Evolutionary conservation across 176 grass and related monocot genomes (phyloP), one percentile per base, ranked within the genome.

Genomic region (Canna indica): DNA sequence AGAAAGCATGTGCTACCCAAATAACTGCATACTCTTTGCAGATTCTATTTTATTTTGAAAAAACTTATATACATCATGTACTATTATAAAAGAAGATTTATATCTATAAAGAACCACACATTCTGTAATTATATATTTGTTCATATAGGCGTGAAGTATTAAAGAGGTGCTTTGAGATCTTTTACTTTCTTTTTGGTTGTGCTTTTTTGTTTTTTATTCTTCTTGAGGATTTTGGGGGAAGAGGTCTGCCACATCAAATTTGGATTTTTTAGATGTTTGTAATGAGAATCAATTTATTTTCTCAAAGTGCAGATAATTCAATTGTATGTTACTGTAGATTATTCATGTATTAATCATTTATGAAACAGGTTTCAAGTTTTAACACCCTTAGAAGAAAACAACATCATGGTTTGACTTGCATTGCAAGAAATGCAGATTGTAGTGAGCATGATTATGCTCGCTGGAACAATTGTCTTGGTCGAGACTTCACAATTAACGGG

Each of bases 401-500:
- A 71, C 80, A 47, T 76, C 42, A 52, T 74, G 76, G 73, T 71
- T 69, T 82, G 35, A 74, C 64, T 76, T 69, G 80, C 34, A 36
- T 52, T 62, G 45, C 74, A 72, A 75, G 73, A 64, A 80, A 34
- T 42, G 78, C 85, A 28, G 59, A 84, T 67, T 99, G 94, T 79
- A 79, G 82, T 66, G 70, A 90, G 41, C 81, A 85, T 70, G 94
- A 99, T 90, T 83, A 83, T 83, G 4, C 83, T 63, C 83, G 89
- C 31, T 99, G 94, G 94, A 90, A 70, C 79, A 99, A 99, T 25
- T 99, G 89, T 73, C 84, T 90, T 72, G 41, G 63, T 64, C 76
- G 94, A 69, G 89, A 99, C 59, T 99, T 99, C 69, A 99, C 94
- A 62, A 93, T 99, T 79, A 99, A 99, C 27, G 89, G 89, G 94